phyloP scores from a whole-genome alignment of 495 filamentous ascomycete genomes.

The Chaetomium cochliodes region DNA sequence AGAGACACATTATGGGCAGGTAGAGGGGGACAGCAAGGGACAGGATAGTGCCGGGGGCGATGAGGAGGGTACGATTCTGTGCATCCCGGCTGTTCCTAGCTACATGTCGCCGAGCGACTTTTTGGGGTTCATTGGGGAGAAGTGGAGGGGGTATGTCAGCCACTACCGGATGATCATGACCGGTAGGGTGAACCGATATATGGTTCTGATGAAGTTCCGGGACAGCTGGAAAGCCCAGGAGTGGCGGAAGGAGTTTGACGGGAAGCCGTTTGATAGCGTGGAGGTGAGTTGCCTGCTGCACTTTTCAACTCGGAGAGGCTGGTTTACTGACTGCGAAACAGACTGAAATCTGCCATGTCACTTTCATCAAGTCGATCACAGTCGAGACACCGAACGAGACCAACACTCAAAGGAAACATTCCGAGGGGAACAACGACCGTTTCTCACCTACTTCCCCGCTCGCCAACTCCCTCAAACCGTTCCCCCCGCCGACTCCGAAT shows the following conservation, averaged over 20 bases:
- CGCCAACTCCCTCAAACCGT: slow-evolving; percentile 66
- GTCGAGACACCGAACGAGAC: slow-evolving; percentile 50
- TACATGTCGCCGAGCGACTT: slow-evolving; percentile 92
- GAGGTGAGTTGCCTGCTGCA: slow-evolving; percentile 59
- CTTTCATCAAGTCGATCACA: slow-evolving; percentile 88
- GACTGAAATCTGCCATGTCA: slow-evolving; percentile 95
- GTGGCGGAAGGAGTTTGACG: slow-evolving; percentile 89
- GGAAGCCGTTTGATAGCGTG: slow-evolving; percentile 90
- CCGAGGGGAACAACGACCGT: slow-evolving; percentile 63
- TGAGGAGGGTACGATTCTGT: slow-evolving; percentile 67
- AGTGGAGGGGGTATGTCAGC: slow-evolving; percentile 81
- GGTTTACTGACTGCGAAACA: slow-evolving; percentile 37
- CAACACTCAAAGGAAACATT: slow-evolving; percentile 55
- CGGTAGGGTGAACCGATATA: slow-evolving; percentile 81
- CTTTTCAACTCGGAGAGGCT: neutral
- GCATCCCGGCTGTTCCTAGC: slow-evolving; percentile 89
- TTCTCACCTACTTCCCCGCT: slow-evolving; percentile 55
- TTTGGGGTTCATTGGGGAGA: slow-evolving; percentile 87
- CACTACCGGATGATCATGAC: slow-evolving; percentile 97
- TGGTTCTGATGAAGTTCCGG: slow-evolving; percentile 96
- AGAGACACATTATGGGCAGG: neutral
- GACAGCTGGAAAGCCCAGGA: slow-evolving; percentile 67
- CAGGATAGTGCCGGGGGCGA: slow-evolving; percentile 14
- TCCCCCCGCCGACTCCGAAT: slow-evolving; percentile 86
- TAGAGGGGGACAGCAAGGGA: neutral